Conservation (phyloP, 2,329 filamentous ascomycete species). For the Penicillium olsonii region DNA sequence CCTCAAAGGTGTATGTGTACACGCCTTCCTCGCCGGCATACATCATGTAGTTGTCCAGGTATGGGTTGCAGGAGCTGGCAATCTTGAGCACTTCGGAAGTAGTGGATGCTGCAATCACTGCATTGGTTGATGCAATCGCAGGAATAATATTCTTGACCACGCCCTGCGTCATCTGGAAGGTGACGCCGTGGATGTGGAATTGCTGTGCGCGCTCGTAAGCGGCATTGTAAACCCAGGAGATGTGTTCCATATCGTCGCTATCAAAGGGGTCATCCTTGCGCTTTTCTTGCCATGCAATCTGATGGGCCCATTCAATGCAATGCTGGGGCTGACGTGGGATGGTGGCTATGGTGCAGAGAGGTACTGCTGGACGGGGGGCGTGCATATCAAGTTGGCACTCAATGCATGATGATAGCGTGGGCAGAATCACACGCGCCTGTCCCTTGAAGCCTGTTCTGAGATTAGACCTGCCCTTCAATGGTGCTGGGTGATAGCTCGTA, state of each 20-base stretch:
- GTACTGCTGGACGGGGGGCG: conserved; percentile 93
- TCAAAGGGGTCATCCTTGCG: conserved; percentile 83
- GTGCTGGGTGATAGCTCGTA: conserved; percentile 24
- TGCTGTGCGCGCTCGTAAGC: conserved; percentile 78
- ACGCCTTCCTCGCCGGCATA: conserved; percentile 94
- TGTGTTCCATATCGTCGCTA: conserved; percentile 94
- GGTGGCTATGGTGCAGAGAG: conserved; percentile 91
- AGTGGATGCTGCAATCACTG: conserved; percentile 91
- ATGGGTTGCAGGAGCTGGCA: conserved; percentile 77
- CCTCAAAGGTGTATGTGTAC: conserved; percentile 96
- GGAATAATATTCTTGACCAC: conserved; percentile 99
- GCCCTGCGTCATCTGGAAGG: conserved; percentile 92
- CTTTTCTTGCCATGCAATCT: conserved; percentile 93
- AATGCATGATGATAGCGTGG: conserved; percentile 91
- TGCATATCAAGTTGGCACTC: conserved; percentile 99
- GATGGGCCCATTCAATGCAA: conserved; percentile 98
- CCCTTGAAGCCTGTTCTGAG: conserved; percentile 79
- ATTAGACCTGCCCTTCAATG: conserved; percentile 15
- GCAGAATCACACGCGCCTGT: conserved; percentile 87
- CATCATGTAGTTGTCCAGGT: conserved; percentile 97
- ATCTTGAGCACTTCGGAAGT: conserved; percentile 98
- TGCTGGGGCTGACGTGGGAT: conserved; percentile 97
- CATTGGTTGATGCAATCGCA: conserved; percentile 96
- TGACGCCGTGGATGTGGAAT: conserved; percentile 89
- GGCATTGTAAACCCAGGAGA: conserved; percentile 92